Evolutionary conservation across 257 asterid genomes (phyloP), one percentile per base, ranked within the genome.

Genomic region (Solanum etuberosum): DNA sequence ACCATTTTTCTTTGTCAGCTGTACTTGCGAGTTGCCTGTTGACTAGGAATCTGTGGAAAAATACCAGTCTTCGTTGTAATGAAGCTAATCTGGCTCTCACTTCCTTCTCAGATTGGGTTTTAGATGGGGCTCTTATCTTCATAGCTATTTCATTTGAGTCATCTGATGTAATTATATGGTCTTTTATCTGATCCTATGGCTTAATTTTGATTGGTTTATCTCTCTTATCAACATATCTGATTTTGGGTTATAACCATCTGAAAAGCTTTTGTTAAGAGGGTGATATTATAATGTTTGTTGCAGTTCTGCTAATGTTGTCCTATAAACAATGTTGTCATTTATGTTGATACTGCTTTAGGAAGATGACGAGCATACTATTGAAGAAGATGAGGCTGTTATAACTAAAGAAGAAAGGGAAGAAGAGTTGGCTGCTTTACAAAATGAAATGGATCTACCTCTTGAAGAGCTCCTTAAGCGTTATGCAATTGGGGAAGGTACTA

Each of bases 301-400:
- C 38, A 25, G 70, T 48, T 86, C 48, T 86, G 59, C 88, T 86
- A 86, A 43, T 29, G 42, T 71, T 68, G 11, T 86, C 11, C 51
- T 71, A 23, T 23, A 85, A 70, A 70, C 81, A 57, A 51, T 77
- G 18, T 72, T 80, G n/a, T 82, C 74, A 51, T 85, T 63, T 80
- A 68, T 67, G 90, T 81, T 86, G 86, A 85, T 90, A 59, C 87
- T 89, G 94, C 81, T 91, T 95, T 54, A 54, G 99, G 99, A 94
- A 94, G 99, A 97, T 85, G 99, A 96, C 68, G 99, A 97, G 96
- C 98, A 92, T 90, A 97, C 99, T 35, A 92, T 97, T 89, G 99
- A 96, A 92, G 97, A 92, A 89, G 99, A 95, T 83, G 99, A 97
- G 93, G 97, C 98, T 85, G 91, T 92, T 87, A 97, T 97, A 90